phyloP scores from a whole-genome alignment of 1,139 yeast genomes.

The Geotrichum cucujoidarum region DNA sequence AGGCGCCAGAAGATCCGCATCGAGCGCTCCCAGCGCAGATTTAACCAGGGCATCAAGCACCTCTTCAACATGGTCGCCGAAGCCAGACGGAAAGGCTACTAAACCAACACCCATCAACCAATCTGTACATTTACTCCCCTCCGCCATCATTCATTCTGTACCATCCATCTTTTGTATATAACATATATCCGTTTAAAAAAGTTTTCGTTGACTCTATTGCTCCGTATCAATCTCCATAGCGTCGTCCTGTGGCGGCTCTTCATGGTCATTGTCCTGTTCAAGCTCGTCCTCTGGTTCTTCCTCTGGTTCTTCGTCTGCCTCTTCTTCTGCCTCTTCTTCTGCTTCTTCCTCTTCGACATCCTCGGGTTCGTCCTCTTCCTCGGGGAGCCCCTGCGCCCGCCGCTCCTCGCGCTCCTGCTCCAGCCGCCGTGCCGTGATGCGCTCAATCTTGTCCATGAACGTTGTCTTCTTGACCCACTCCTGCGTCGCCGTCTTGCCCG shows the following conservation, averaged over 20 bases:
- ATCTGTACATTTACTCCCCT: too few relatives aligned
- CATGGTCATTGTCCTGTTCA: conserved; percentile 11
- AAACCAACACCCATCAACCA: too few relatives aligned
- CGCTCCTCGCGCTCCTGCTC: conserved; percentile 8
- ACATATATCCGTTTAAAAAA: not conserved
- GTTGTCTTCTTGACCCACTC: conserved; percentile 16
- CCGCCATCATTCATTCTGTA: too few relatives aligned
- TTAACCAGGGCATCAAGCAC: conserved; percentile 35
- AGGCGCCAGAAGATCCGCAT: conserved; percentile 31
- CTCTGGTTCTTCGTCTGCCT: conserved; percentile 5
- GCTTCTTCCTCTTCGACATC: conserved; percentile 3
- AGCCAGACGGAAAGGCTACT: conserved; percentile 38
- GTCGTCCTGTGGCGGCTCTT: conserved; percentile 1
- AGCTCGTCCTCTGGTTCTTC: conserved; percentile 6
- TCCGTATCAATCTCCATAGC: not conserved
- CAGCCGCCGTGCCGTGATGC: conserved; percentile 21
- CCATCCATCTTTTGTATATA: not conserved
- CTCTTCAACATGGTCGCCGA: conserved; percentile 37
- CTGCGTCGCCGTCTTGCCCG: not conserved
- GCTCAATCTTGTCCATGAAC: conserved; percentile 27
- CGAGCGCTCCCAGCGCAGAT: conserved; percentile 35
- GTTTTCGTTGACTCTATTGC: not conserved
- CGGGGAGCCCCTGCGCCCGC: conserved; percentile 1
- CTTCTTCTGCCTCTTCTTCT: conserved; percentile 10
- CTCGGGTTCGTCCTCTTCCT: not conserved